Conservation (phyloP, 192 early-diverging fungal genomes). For the Podila verticillata region DNA sequence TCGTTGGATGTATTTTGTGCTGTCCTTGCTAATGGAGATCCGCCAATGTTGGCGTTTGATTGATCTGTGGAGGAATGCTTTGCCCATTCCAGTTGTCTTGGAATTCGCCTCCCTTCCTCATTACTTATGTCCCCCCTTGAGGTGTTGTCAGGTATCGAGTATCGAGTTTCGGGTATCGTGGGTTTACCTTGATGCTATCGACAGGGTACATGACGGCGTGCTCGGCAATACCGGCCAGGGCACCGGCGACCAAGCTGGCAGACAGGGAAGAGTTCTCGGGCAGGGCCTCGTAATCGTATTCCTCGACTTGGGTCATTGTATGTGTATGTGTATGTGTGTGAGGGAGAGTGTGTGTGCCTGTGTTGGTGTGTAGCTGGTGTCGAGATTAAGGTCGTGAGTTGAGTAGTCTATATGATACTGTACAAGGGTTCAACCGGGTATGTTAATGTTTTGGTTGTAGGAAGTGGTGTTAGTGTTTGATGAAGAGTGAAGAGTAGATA, state of each 20-base stretch:
- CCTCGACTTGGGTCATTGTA: conserved; percentile 51
- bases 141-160: not conserved
- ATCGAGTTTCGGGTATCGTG: not conserved
- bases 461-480: not conserved
- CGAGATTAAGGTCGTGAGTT: not conserved
- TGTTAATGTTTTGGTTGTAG: not conserved
- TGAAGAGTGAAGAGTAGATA: not conserved
- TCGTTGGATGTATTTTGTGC: too few relatives aligned
- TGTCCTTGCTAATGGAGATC: too few relatives aligned
- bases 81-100: too few relatives aligned
- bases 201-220: conserved; percentile 96
- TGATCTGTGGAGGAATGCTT: too few relatives aligned
- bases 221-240: conserved; percentile 94
- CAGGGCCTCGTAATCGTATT: conserved; percentile 92
- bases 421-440: not conserved
- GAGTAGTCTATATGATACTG: conserved; percentile 1
- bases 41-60: too few relatives aligned
- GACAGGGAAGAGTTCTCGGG: conserved; percentile 78
- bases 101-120: too few relatives aligned
- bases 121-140: too few relatives aligned
- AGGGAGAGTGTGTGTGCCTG: not conserved
- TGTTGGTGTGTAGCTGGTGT: not conserved
- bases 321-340: conserved; percentile 1
- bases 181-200: conserved; percentile 92
- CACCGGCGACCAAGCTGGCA: conserved; percentile 89